Conservation (phyloP, 306 rosid genomes). For the Aeschynomene evenia region DNA sequence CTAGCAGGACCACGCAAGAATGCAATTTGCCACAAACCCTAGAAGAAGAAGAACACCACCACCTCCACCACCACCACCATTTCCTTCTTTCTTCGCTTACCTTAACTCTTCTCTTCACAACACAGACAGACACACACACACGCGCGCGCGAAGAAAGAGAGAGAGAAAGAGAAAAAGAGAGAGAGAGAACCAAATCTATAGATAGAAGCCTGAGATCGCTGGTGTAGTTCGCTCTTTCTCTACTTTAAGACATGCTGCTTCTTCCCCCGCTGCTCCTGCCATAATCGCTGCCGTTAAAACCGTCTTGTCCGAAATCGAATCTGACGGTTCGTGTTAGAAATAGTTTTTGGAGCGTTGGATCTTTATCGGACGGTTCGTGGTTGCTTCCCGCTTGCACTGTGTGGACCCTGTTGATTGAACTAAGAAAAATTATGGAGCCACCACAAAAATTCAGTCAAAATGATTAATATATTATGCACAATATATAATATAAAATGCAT, state of each 20-base stretch:
- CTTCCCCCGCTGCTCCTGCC: constrained; percentile 26
- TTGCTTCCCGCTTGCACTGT: neutral
- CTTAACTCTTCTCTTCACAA: neutral
- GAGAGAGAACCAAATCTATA: neutral
- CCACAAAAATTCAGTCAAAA: no score
- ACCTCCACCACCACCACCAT: constrained; percentile 21
- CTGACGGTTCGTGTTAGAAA: constrained; percentile 33
- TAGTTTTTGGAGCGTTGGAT: neutral
- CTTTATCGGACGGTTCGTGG: constrained; percentile 31
- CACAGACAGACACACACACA: no score
- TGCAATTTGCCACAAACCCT: constrained; percentile 63
- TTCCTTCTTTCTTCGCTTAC: constrained; percentile 31
- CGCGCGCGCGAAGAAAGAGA: neutral
- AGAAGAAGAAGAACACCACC: constrained; percentile 1
- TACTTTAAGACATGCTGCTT: constrained; percentile 51
- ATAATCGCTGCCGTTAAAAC: constrained; percentile 37
- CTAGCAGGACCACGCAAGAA: constrained; percentile 37
- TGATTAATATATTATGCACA: no score
- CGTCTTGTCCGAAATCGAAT: neutral
- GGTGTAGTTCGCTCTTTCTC: constrained; percentile 28
- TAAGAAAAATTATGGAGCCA: no score
- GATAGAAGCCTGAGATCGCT: constrained; percentile 5
- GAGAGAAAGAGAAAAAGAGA: neutral
- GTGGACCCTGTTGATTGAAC: neutral
- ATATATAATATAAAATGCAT: no score